Evolutionary conservation across 192 early-diverging fungal genomes (phyloP).

Genomic region (Podila epicladia): DNA sequence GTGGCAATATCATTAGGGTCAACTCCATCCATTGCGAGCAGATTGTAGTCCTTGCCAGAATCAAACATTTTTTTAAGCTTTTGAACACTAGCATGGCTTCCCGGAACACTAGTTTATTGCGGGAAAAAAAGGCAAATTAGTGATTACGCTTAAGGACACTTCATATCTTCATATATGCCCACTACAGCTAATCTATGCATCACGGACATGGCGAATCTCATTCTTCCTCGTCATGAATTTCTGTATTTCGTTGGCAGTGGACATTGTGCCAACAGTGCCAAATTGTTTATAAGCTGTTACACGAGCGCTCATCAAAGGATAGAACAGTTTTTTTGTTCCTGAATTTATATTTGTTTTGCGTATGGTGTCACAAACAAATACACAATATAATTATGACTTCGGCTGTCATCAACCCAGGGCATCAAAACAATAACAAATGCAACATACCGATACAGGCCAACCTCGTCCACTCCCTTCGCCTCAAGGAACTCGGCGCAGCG

Average conservation of each 20-base stretch:
- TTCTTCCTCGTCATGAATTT: too few species aligned
- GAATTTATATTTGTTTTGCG: too few species aligned
- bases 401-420: not conserved
- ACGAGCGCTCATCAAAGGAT: too few species aligned
- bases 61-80: slow-evolving; percentile 60
- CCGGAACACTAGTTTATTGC: slow-evolving; percentile 51
- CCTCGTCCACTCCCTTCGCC: slow-evolving; percentile 58
- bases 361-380: too few species aligned
- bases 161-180: not conserved
- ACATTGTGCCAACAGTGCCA: too few species aligned
- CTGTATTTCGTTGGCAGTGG: too few species aligned
- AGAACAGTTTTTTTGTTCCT: too few species aligned
- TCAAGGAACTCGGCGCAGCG: slow-evolving; percentile 55
- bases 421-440: not conserved
- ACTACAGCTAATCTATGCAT: not conserved
- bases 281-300: too few species aligned
- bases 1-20: slow-evolving; percentile 70
- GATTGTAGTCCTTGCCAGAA: slow-evolving; percentile 61
- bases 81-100: slow-evolving; percentile 60
- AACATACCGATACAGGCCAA: slow-evolving; percentile 62
- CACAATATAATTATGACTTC: not conserved
- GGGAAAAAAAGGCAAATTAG: not conserved
- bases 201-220: too few species aligned
- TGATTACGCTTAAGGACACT: not conserved
- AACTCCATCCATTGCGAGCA: slow-evolving; percentile 42